Percentiles rank a stretch among this genome's conserved stretches.
Conservation (phyloP, 208 protist genomes). For the Trypanosoma avium region DNA sequence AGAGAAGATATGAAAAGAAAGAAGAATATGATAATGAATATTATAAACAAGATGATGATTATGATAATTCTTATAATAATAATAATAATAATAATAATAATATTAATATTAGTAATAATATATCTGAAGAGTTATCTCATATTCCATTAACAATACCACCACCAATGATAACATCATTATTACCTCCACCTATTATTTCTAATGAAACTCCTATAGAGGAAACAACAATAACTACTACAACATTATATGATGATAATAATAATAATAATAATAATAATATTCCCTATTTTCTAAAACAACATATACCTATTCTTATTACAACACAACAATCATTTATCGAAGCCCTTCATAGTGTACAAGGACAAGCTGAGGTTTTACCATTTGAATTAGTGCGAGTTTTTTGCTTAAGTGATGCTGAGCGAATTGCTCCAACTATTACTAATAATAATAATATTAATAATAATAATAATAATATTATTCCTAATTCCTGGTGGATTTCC, state of each 20-base stretch:
- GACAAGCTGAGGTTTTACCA: slow-evolving; percentile 37
- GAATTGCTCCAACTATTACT: slow-evolving; percentile 40
- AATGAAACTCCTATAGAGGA: too few relatives aligned
- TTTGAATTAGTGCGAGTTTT: slow-evolving; percentile 62
- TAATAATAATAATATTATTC: too few relatives aligned
- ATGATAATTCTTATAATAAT: too few relatives aligned
- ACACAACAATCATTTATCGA: slow-evolving; percentile 44
- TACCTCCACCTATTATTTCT: too few relatives aligned
- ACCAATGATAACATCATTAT: background rate
- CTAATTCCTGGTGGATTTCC: slow-evolving; percentile 50
- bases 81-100: too few relatives aligned
- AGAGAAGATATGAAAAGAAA: background rate
- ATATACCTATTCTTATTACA: slow-evolving; percentile 51
- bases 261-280: slow-evolving; percentile 20
- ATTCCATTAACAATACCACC: slow-evolving; percentile 3
- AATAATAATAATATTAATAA: too few relatives aligned
- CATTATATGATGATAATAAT: background rate
- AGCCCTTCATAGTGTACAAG: slow-evolving; percentile 31
- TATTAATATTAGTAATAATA: too few relatives aligned
- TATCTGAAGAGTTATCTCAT: background rate
- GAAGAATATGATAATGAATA: background rate
- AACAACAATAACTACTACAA: too few relatives aligned
- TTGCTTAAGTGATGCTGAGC: slow-evolving; percentile 47
- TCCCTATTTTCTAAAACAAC: slow-evolving; percentile 34
- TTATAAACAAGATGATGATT: background rate